Base-by-base conservation (phyloP, 805 yeast genomes). In the Saccharomycopsis guyanensis region DNA sequence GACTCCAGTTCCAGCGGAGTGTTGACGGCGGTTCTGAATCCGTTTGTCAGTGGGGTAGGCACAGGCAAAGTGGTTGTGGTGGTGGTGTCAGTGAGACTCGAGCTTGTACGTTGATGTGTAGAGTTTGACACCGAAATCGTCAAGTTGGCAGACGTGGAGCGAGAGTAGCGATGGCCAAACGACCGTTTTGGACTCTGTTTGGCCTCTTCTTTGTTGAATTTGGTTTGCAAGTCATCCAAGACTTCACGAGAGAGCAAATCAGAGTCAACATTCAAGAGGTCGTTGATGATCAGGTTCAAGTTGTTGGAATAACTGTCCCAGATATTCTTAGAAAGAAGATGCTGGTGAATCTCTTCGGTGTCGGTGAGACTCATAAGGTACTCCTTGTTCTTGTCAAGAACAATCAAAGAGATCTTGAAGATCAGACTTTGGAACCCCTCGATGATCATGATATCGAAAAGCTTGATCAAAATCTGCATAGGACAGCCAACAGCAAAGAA, bases 401-500 rank as follows among this genome's bases (percentile, higher is more conserved):
- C 63, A 0, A 80, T 76, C 33, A 78, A 53, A 1, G 81, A 76
- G 13, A 76, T 69, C 52, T 80, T 72, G 61, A 80, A 69, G 47
- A 78, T 70, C 56, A 62, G 72, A 57, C 64, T 71, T 60, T 80
- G 74, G 59, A 61, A 71, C 23, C 66, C 85, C 74, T 69, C 82
- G 60, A 65, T 70, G 53, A 61, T 69, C 59, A 66, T 73, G 56
- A 64, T 64, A 63, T 67, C 83, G 70, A 69, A 78, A 61, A 59
- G 68, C 59, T 63, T 73, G 53, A 66, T 72, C 56, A 62, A 68
- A 66, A 63, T 76, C 54, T 47, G 68, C 59, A 63, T 69, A 1
- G 85, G 85, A n/a, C 79, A 68, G 36, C 80, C 79, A 27, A 76
- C 75, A 1, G 81, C 75, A 52, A 69, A 71, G 50, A 78, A 72